Base-by-base conservation (phyloP, 352 stramenopile genomes). In the Phytophthora sojae region DNA sequence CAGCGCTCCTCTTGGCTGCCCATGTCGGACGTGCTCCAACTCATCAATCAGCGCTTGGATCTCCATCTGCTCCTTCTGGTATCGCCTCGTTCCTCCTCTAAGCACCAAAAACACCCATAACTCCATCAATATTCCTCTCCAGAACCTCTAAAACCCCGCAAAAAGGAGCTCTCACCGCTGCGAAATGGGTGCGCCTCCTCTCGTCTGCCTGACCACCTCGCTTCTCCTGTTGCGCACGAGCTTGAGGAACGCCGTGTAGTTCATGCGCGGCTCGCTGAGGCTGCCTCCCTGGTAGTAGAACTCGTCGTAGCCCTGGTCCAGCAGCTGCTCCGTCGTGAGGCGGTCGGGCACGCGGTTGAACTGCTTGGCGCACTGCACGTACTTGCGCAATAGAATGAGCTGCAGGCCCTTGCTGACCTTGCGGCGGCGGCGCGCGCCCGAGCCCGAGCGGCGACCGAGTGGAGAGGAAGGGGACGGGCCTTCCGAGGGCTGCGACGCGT, bases 221-320 rank as follows among this genome's bases (percentile, higher is more conserved):
- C 81, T 76, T 19, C 85, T 72, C 51, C 85, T 69, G 67, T 93
- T 93, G 25, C 85, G 85, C 29, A 93, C 78, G 6, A 90, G 76
- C 69, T 90, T 91, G 19, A 91, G 62, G 60, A 93, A 93, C 6
- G 83, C 76, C 6, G 80, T 42, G 71, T 93, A 91, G 14, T 49
- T 71, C 39, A 93, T 72, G 30, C 82, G 74, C 26, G 76, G 81
- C 56, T 93, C 85, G 61, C 81, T 82, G 7, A 88, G 45, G 54
- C 77, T 85, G 19, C 85, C 85, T 45, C 83, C 83, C 47, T 87
- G 77, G 54, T 88, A 84, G 57, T 88, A 89, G 57, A 89, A 93
- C 75, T 90, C 83, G 65, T 89, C 83, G 61, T 91, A 90, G 4
- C 73, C 85, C 21, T 90, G 77, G 44, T 87, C 76, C n/a, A 91